phyloP scores from a whole-genome alignment of 257 asterid genomes.

The Solanum acaule region DNA sequence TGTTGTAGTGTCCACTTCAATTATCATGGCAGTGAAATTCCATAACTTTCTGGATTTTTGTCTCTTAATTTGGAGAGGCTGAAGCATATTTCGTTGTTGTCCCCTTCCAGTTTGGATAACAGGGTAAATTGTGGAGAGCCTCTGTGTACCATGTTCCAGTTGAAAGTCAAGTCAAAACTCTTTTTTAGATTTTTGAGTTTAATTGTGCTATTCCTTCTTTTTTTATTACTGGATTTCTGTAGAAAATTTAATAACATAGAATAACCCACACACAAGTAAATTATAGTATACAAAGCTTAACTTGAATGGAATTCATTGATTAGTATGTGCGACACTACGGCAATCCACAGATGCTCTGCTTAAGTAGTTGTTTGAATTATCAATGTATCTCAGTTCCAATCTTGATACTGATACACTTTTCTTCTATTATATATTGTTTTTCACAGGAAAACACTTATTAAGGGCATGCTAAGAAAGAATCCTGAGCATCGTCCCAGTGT shows the following conservation, averaged over 20 bases:
- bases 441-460: conserved; percentile 83
- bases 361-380: not conserved
- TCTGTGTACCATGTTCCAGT: not conserved
- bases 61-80: not conserved
- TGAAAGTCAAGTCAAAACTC: not conserved
- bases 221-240: not conserved
- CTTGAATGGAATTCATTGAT: not conserved
- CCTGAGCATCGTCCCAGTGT: conserved; percentile 95
- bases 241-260: not conserved
- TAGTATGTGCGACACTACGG: not conserved
- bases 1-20: not conserved
- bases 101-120: not conserved
- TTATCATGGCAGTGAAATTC: not conserved
- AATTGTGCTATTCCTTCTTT: not conserved
- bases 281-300: not conserved
- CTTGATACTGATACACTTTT: not conserved
- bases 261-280: not conserved
- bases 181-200: not conserved
- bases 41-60: not conserved
- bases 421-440: not conserved
- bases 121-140: not conserved
- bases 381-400: not conserved
- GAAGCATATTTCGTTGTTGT: not conserved
- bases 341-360: not conserved
- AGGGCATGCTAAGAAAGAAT: conserved; percentile 94